These are phyloP conservation scores for Cylindrotheca closterium DNA, from an alignment of 108 stramenopile genomes.

Conservation along the genomic window DNA sequence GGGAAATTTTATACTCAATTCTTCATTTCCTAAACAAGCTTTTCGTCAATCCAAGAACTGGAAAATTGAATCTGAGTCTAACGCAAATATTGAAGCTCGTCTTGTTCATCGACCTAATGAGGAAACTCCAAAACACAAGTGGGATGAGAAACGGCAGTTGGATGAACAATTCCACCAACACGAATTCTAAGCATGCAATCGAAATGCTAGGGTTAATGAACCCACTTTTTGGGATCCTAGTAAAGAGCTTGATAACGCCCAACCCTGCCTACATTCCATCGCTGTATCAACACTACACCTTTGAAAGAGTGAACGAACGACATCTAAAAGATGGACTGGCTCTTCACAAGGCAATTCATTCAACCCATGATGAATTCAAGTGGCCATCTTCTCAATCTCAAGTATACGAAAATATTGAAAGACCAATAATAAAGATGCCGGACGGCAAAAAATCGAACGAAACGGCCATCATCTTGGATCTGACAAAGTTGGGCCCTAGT, in stretches of 20 bases:
- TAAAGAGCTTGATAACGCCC: slow-evolving; percentile 23
- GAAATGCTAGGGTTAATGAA: slow-evolving; percentile 13
- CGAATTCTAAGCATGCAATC: slow-evolving; percentile 7
- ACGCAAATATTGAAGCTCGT: slow-evolving; percentile 53
- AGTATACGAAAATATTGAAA: neutral
- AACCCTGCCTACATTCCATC: slow-evolving; percentile 67
- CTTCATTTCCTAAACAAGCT: neutral
- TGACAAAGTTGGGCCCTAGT: slow-evolving; percentile 47
- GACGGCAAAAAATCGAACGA: slow-evolving; percentile 25
- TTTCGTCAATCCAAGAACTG: slow-evolving; percentile 17
- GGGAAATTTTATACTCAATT: slow-evolving; percentile 36
- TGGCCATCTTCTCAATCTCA: slow-evolving; percentile 17
- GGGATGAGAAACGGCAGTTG: too few relatives aligned
- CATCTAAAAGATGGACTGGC: slow-evolving; percentile 66
- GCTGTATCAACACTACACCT: slow-evolving; percentile 74
- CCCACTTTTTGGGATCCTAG: slow-evolving; percentile 29
- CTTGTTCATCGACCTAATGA: slow-evolving; percentile 49
- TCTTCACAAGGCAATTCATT: slow-evolving; percentile 36
- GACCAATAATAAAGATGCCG: neutral
- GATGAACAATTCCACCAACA: neutral
- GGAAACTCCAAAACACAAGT: slow-evolving; percentile 23
- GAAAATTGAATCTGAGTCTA: slow-evolving; percentile 15
- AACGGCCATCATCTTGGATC: slow-evolving; percentile 64
- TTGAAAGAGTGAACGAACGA: slow-evolving; percentile 73
- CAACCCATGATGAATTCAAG: slow-evolving; percentile 20